Conservation (phyloP, 805 yeast genomes). For the Kluyveromyces lactis region DNA sequence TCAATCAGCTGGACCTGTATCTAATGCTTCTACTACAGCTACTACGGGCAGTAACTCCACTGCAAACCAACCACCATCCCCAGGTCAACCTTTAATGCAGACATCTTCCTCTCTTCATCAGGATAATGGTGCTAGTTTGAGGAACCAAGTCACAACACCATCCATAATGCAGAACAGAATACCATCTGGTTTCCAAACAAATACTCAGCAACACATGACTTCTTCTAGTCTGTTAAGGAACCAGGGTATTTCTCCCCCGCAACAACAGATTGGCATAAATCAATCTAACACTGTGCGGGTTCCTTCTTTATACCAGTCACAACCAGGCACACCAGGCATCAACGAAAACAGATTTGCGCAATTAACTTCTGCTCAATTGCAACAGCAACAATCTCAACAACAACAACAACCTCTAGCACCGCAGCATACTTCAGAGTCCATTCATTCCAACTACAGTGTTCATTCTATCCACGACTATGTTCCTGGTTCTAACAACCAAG, state of each 20-base stretch:
- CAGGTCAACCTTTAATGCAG: constrained; percentile 16
- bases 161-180: constrained; percentile 19
- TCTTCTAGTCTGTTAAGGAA: constrained; percentile 23
- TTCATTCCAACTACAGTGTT: constrained; percentile 27
- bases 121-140: constrained; percentile 22
- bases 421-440: constrained; percentile 29
- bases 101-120: constrained; percentile 18
- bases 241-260: constrained; percentile 21
- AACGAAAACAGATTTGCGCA: constrained; percentile 4
- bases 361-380: constrained; percentile 1
- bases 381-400: constrained; percentile 6
- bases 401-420: constrained; percentile 16
- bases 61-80: constrained; percentile 9
- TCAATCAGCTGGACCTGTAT: constrained; percentile 11
- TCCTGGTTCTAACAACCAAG: background rate
- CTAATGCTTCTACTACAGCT: constrained; percentile 4
- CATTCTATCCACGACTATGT: constrained; percentile 25
- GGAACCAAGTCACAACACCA: constrained; percentile 25
- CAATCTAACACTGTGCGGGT: constrained; percentile 11
- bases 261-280: constrained; percentile 7
- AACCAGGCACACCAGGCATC: constrained; percentile 9
- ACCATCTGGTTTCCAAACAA: constrained; percentile 29
- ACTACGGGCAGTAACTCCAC: background rate
- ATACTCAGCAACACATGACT: constrained; percentile 10
- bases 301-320: constrained; percentile 9